Base-by-base conservation (phyloP, 345 rosid genomes). In the Isatis tinctoria region DNA sequence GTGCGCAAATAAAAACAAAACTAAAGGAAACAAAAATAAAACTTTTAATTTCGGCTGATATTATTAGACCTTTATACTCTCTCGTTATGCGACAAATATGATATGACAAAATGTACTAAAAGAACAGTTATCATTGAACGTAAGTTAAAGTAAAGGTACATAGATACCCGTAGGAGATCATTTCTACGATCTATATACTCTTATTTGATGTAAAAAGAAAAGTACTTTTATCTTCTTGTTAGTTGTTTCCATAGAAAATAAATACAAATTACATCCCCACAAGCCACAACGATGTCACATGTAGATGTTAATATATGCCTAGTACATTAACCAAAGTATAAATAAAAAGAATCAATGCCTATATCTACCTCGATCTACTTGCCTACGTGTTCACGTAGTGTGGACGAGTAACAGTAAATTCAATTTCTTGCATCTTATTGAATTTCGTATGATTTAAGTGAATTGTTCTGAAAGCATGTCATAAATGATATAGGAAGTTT, bases 61-160 rank as follows among this genome's bases (percentile, higher is more conserved):
- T 70, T 37, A 56, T 41, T n/a, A 20, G 26, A 65, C 32, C 24
- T 66, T 66, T 72, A 71, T 65, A 65, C 73, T 63, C 62, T 49
- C 65, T 71, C 67, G 61, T 56, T 77, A 57, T 49, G 53, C 72
- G 72, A 77, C 76, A 77, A 48, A 71, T 47, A 77, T 27, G 67
- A 58, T 65, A 72, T 72, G 75, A 59, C 75, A 72, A 70, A 30
- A 0, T 59, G 73, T 78, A 72, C 63, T 26, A 17, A 69, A 40
- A 52, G 40, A 67, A 41, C 27, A 48, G 27, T 54, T 67, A 68
- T 75, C 30, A 75, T 68, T 68, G 74, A 40, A 41, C 51, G 63
- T 41, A 28, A 60, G 53, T 10, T 16, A 10, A 52, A 67, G 49
- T 53, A 39, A 69, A 48, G 28, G 59, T 51, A 75, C 70, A 24